Percentiles rank a stretch among this genome's conserved stretches.
Evolutionary conservation across 2,329 filamentous ascomycete species (phyloP).

Genomic region (Elsinoe arachidis): DNA sequence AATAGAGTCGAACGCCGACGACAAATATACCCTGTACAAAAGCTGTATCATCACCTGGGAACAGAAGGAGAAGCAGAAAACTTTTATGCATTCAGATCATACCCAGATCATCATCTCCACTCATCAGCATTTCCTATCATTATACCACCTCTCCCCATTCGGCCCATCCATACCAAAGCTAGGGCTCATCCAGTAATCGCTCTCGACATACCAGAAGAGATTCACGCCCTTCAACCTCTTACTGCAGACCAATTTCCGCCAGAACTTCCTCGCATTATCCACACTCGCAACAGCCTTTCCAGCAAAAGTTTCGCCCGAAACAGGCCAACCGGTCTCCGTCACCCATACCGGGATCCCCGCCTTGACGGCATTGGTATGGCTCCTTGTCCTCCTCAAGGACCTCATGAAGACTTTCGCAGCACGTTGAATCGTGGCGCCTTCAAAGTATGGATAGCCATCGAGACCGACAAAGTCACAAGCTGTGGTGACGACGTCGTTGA

Average conservation of each 20-base stretch:
- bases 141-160: slow-evolving; percentile 9
- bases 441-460: slow-evolving; percentile 69
- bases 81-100: neutral
- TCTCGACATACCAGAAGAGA: slow-evolving; percentile 12
- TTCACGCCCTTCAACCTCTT: slow-evolving; percentile 6
- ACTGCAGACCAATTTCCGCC: slow-evolving; percentile 33
- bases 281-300: slow-evolving; percentile 55
- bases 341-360: slow-evolving; percentile 70
- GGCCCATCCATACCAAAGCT: slow-evolving; percentile 10
- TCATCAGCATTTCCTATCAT: neutral
- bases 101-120: neutral
- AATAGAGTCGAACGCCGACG: slow-evolving; percentile 15
- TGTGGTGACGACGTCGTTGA: slow-evolving; percentile 62
- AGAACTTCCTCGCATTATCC: slow-evolving; percentile 69
- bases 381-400: slow-evolving; percentile 39
- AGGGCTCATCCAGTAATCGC: slow-evolving; percentile 9
- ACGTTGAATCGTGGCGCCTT: slow-evolving; percentile 56
- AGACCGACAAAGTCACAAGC: slow-evolving; percentile 72
- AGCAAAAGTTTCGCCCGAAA: slow-evolving; percentile 52
- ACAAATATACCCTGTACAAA: neutral
- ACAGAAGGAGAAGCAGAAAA: neutral
- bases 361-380: slow-evolving; percentile 49
- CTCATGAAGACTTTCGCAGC: slow-evolving; percentile 61
- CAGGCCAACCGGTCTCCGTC: slow-evolving; percentile 83
- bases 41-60: neutral